phyloP scores from a whole-genome alignment of 2,329 filamentous ascomycete genomes.

The Hymenoscyphus fraxineus region DNA sequence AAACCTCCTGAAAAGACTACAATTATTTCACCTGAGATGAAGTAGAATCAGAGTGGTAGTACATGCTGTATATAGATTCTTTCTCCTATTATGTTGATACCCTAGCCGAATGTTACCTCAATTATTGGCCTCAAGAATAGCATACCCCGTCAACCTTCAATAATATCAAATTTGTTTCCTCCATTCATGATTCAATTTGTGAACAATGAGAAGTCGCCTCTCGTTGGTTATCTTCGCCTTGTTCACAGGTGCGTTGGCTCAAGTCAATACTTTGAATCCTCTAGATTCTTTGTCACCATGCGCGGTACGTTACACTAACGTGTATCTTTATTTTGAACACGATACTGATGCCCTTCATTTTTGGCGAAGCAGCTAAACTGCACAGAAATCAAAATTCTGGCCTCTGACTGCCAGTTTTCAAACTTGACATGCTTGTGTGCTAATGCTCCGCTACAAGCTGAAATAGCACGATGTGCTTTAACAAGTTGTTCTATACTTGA shows the following conservation, averaged over 20 bases:
- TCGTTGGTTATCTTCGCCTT: not conserved
- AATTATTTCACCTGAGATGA: too few species aligned
- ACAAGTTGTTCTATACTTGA: constrained; percentile 38
- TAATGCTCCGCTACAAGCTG: constrained; percentile 33
- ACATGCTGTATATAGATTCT: too few species aligned
- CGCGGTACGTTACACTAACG: not conserved
- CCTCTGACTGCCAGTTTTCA: constrained; percentile 37
- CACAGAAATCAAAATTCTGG: constrained; percentile 14
- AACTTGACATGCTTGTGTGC: constrained; percentile 40
- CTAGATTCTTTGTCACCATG: constrained; percentile 4
- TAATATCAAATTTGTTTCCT: not conserved
- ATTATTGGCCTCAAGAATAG: not conserved
- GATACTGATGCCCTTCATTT: not conserved
- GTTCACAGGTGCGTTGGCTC: not conserved
- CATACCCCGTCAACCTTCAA: not conserved
- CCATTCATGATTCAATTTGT: not conserved
- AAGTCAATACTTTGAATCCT: not conserved
- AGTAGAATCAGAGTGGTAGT: too few species aligned
- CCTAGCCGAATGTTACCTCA: not conserved
- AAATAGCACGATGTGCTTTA: constrained; percentile 36
- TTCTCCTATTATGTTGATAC: not conserved
- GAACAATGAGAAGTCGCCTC: not conserved
- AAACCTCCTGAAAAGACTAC: too few species aligned
- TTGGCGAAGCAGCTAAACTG: constrained; percentile 16
- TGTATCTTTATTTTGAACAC: not conserved